Evolutionary conservation across 106 monocot genomes (phyloP).

Genomic region (Apostasia ramifera): DNA sequence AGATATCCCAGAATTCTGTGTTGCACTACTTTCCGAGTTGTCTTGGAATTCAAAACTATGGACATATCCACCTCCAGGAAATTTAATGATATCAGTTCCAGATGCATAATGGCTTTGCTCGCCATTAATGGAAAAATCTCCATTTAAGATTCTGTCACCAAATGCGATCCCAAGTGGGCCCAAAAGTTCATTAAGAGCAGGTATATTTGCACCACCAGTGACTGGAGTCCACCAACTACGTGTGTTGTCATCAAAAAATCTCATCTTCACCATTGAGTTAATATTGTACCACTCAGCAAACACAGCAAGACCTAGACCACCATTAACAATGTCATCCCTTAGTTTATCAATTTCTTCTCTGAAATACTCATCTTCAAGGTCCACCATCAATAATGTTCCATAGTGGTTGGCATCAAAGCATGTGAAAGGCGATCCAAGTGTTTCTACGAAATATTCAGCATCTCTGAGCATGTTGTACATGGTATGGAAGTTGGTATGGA

Average conservation of each 20-base stretch:
- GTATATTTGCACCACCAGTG: slow-evolving; percentile 97
- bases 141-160: slow-evolving; percentile 84
- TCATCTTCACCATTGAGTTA: slow-evolving; percentile 95
- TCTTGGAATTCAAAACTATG: slow-evolving; percentile 93
- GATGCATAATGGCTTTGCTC: slow-evolving; percentile 97
- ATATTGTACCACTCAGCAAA: slow-evolving; percentile 99
- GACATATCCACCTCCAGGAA: slow-evolving; percentile 82
- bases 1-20: slow-evolving; percentile 44
- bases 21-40: slow-evolving; percentile 61
- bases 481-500: slow-evolving; percentile 97
- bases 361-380: slow-evolving; percentile 98
- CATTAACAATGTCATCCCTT: slow-evolving; percentile 65
- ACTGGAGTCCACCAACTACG: slow-evolving; percentile 99
- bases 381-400: slow-evolving; percentile 91
- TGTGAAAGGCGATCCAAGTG: slow-evolving; percentile 92
- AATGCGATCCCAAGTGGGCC: slow-evolving; percentile 90
- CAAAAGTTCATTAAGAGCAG: slow-evolving; percentile 89
- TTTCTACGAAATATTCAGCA: slow-evolving; percentile 84
- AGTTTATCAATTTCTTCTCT: slow-evolving; percentile 90
- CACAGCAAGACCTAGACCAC: slow-evolving; percentile 68
- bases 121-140: slow-evolving; percentile 85
- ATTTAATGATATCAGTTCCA: slow-evolving; percentile 90
- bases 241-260: slow-evolving; percentile 98
- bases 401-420: slow-evolving; percentile 92
- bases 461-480: slow-evolving; percentile 93